Evolutionary conservation across 176 grass and related monocot species (phyloP).

Genomic region (Oryza glumipatula): DNA sequence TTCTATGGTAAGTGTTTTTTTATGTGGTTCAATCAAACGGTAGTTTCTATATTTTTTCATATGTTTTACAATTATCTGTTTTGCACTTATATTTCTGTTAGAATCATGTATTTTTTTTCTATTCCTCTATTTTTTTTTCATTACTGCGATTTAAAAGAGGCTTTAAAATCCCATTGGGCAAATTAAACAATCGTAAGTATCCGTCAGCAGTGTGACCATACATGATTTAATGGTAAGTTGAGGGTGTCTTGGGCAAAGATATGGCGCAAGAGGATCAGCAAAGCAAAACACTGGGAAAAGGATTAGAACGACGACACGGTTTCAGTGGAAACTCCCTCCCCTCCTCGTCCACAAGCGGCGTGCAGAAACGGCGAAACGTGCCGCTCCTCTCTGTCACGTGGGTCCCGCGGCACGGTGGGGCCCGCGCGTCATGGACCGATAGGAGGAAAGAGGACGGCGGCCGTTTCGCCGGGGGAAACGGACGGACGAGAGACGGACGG

Average conservation of each 20-base stretch:
- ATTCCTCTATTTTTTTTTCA: too few species aligned
- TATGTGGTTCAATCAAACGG: too few species aligned
- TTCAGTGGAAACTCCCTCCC: not conserved
- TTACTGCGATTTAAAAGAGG: too few species aligned
- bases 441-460: not conserved
- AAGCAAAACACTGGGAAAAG: not conserved
- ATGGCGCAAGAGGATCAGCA: not conserved
- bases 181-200: too few species aligned
- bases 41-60: too few species aligned
- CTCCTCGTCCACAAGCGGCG: not conserved
- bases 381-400: not conserved
- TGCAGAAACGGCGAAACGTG: not conserved
- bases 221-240: not conserved
- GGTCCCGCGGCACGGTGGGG: not conserved
- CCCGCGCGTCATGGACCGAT: not conserved
- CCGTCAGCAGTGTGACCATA: too few species aligned
- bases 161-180: too few species aligned
- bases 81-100: too few species aligned
- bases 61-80: too few species aligned
- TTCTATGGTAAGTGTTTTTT: too few species aligned
- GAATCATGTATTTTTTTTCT: too few species aligned
- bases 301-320: conserved; percentile 1
- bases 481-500: not conserved
- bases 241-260: not conserved
- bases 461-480: not conserved